phyloP scores from a whole-genome alignment of 2,329 filamentous ascomycete species.

The Pseudogymnoascus sp. region DNA sequence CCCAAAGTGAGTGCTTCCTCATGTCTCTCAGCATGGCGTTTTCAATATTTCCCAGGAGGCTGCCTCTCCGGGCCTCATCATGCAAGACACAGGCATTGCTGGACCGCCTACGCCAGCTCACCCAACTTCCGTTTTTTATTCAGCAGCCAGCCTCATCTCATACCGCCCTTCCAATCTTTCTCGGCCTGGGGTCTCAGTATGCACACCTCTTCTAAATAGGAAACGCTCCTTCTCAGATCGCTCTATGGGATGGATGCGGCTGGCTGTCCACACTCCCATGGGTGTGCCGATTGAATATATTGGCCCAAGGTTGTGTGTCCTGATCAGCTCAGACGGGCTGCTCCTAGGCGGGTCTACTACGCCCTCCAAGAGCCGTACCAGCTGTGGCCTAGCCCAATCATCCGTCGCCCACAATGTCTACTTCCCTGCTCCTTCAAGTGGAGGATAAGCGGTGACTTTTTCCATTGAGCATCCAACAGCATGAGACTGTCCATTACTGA shows the following conservation, averaged over 20 bases:
- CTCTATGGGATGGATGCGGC: background rate
- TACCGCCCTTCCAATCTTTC: background rate
- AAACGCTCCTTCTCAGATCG: background rate
- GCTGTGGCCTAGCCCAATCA: background rate
- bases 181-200: background rate
- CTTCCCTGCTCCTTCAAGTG: background rate
- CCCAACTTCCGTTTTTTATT: background rate
- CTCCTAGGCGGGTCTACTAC: background rate
- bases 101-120: background rate
- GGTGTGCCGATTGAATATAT: background rate
- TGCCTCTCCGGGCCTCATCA: background rate
- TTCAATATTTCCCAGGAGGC: background rate
- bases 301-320: background rate
- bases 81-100: background rate
- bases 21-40: background rate
- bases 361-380: background rate
- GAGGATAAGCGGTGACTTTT: background rate
- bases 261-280: background rate
- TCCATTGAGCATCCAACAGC: background rate
- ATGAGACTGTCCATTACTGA: background rate
- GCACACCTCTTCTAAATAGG: slow-evolving; percentile 1
- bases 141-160: background rate
- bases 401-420: background rate
- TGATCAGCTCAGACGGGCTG: background rate
- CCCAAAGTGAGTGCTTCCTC: background rate